These are phyloP conservation scores for Piedraia hortae DNA, from an alignment of 2,329 filamentous ascomycete genomes.

Conservation along the genomic window DNA sequence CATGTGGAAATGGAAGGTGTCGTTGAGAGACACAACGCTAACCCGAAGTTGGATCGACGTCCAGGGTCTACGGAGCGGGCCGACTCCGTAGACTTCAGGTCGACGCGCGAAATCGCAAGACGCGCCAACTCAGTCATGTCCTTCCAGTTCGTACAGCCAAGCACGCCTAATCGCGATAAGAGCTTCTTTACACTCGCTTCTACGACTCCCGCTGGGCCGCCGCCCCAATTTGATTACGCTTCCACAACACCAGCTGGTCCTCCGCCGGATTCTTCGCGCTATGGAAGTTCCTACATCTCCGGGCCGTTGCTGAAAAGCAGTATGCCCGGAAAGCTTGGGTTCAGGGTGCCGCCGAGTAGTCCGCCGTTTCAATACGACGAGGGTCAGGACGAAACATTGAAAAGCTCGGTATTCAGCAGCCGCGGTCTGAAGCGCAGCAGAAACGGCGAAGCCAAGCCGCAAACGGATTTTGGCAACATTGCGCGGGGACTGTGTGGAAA, in stretches of 20 bases:
- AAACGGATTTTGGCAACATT: constrained; percentile 38
- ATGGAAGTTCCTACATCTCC: constrained; percentile 11
- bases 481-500: constrained; percentile 39
- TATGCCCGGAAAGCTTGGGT: constrained; percentile 7
- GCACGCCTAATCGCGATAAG: no score
- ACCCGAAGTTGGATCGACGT: no score
- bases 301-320: constrained; percentile 8
- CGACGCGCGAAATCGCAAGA: no score
- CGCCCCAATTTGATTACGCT: constrained; percentile 10
- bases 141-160: no score
- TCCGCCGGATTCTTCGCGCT: constrained; percentile 12
- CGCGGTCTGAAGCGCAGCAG: constrained; percentile 15
- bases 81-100: no score
- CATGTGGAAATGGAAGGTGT: no score
- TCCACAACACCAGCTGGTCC: constrained; percentile 13
- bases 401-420: constrained; percentile 4
- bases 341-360: constrained; percentile 14
- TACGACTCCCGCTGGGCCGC: constrained; percentile 13
- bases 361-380: constrained; percentile 14
- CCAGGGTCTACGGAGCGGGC: no score
- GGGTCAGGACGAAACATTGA: constrained; percentile 6
- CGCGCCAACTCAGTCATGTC: no score
- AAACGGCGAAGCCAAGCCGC: constrained; percentile 13
- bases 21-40: no score
- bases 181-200: constrained; percentile 8